Percentiles rank a stretch among this genome's conserved stretches.
Conservation (phyloP, 2,329 filamentous ascomycete species). For the Clonostachys byssicola region DNA sequence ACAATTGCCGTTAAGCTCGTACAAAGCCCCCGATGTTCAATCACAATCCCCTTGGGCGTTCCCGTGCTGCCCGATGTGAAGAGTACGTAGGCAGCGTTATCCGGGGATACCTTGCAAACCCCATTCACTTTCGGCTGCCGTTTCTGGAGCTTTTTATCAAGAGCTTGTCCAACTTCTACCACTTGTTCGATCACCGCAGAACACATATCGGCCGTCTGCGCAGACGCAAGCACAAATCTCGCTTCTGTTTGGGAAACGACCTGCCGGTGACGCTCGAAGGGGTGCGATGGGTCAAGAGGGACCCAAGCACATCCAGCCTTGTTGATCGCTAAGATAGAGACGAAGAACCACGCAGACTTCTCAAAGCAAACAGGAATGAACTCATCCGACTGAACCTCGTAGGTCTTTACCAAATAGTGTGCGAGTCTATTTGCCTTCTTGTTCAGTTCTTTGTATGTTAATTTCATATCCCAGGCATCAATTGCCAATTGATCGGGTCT, state of each 20-base stretch:
- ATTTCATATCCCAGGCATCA: background rate
- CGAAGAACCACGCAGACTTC: slow-evolving; percentile 39
- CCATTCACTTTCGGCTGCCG: background rate
- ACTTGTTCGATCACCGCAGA: slow-evolving; percentile 20
- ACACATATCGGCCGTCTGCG: slow-evolving; percentile 21
- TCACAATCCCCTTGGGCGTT: slow-evolving; percentile 6
- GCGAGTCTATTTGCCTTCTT: background rate
- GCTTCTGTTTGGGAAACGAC: slow-evolving; percentile 37
- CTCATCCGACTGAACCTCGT: background rate
- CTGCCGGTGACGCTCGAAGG: slow-evolving; percentile 34
- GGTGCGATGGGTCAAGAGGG: slow-evolving; percentile 39
- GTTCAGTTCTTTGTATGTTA: slow-evolving; percentile 1
- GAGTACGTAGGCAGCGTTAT: slow-evolving; percentile 5
- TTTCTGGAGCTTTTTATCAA: background rate
- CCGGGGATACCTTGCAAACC: background rate
- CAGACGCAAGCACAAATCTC: slow-evolving; percentile 31
- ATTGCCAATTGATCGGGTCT: background rate
- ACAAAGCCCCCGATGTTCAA: slow-evolving; percentile 3
- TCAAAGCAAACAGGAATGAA: slow-evolving; percentile 33
- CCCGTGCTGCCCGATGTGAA: slow-evolving; percentile 9
- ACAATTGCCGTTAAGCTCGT: slow-evolving; percentile 1
- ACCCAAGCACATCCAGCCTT: slow-evolving; percentile 41
- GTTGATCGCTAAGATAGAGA: slow-evolving; percentile 40
- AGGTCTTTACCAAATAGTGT: slow-evolving; percentile 1
- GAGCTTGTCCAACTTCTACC: slow-evolving; percentile 2